Percentiles rank a stretch among this genome's conserved stretches.
phyloP scores from a whole-genome alignment of 148 eudicot genomes.

The Cornus controversa region DNA sequence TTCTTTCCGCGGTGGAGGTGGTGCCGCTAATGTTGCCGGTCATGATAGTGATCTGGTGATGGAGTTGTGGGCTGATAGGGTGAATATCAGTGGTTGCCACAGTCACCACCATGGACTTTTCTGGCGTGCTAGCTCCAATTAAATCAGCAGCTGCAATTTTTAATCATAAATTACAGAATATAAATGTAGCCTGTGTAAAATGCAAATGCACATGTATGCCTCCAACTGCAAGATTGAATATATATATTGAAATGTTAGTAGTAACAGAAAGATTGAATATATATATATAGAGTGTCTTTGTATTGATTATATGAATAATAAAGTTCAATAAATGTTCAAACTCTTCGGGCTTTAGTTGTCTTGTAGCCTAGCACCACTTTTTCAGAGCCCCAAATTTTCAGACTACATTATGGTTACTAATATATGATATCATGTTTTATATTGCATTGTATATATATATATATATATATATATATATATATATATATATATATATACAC shows the following conservation, averaged over 20 bases:
- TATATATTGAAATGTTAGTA: constrained; percentile 4
- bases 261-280: constrained; percentile 17
- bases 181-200: too few species aligned
- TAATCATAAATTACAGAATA: background rate
- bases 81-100: constrained; percentile 32
- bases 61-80: constrained; percentile 37
- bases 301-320: background rate
- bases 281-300: constrained; percentile 8
- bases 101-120: constrained; percentile 44
- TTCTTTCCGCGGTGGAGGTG: constrained; percentile 31
- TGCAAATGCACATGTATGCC: constrained; percentile 13
- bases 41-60: constrained; percentile 68
- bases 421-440: too few species aligned
- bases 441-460: background rate
- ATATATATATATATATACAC: too few species aligned
- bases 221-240: background rate
- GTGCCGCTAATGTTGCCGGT: constrained; percentile 25
- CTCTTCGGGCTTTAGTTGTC: too few species aligned
- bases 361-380: too few species aligned
- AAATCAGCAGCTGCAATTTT: constrained; percentile 45
- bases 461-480: too few species aligned
- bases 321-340: background rate
- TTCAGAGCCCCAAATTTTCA: too few species aligned
- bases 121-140: constrained; percentile 39
- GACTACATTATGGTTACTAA: too few species aligned